A percentile compares a stretch with the other conserved stretches of the same genome.
Evolutionary conservation across 202 grass and related monocot genomes (phyloP).

Genomic region (Bolboschoenoplectus hybrid): DNA sequence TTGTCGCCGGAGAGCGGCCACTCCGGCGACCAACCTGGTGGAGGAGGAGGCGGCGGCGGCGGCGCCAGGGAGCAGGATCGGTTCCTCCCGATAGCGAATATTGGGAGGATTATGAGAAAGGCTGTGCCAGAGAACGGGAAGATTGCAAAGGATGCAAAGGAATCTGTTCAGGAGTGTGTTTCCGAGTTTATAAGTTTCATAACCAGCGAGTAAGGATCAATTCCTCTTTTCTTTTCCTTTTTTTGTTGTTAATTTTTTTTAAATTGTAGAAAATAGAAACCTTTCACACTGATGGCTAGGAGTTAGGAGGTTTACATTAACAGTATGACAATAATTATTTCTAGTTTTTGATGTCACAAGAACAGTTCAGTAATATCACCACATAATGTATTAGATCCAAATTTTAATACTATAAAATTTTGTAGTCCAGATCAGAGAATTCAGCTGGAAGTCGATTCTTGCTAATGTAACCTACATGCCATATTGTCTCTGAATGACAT

Average conservation of each 20-base stretch:
- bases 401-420: neutral
- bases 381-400: neutral
- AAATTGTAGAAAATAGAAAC: neutral
- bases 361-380: neutral
- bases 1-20: conserved; percentile 46
- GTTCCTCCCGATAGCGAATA: conserved; percentile 86
- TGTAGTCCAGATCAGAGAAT: neutral
- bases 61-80: conserved; percentile 70
- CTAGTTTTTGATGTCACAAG: neutral
- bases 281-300: neutral
- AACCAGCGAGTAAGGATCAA: conserved; percentile 69
- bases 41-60: conserved; percentile 1
- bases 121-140: conserved; percentile 84
- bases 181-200: conserved; percentile 95
- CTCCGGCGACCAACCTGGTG: conserved; percentile 48
- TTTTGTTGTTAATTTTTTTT: neutral
- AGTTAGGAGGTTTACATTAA: conserved; percentile 1
- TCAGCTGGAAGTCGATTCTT: neutral
- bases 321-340: neutral
- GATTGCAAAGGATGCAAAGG: conserved; percentile 87
- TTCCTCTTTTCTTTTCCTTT: neutral
- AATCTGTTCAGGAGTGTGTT: conserved; percentile 84
- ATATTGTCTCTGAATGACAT: neutral
- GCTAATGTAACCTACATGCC: neutral
- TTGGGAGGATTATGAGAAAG: conserved; percentile 79